These are phyloP conservation scores for Cystofilobasidium capitatum DNA, from an alignment of 768 basidiomycete genomes.

Conservation along the genomic window DNA sequence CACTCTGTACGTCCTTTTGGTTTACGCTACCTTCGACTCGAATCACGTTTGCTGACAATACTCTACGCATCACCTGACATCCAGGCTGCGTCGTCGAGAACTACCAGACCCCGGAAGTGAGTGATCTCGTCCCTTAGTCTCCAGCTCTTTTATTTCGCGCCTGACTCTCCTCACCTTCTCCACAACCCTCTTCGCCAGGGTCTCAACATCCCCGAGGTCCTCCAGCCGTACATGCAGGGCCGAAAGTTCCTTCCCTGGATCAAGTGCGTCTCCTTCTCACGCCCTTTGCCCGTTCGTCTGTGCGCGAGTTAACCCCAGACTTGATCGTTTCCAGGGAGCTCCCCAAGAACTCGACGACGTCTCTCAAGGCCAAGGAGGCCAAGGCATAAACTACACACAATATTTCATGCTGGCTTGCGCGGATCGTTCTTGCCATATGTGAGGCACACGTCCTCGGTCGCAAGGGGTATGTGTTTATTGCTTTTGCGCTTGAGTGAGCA, in stretches of 20 bases:
- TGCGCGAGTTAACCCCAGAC: neutral
- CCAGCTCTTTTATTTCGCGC: neutral
- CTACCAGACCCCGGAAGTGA: slow-evolving; percentile 86
- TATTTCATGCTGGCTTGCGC: too few species aligned
- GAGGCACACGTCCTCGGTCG: too few species aligned
- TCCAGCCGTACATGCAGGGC: slow-evolving; percentile 93
- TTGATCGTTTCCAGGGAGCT: slow-evolving; percentile 5
- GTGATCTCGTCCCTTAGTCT: slow-evolving; percentile 32
- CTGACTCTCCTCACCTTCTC: slow-evolving; percentile 2
- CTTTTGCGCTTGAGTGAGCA: too few species aligned
- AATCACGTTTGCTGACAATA: neutral
- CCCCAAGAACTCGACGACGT: slow-evolving; percentile 25
- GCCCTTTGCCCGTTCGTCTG: neutral
- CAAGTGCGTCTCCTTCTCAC: slow-evolving; percentile 41
- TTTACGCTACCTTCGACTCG: neutral
- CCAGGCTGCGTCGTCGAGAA: slow-evolving; percentile 85
- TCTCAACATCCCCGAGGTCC: slow-evolving; percentile 73
- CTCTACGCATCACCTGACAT: neutral
- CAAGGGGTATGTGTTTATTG: too few species aligned
- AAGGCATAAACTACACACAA: slow-evolving; percentile 8
- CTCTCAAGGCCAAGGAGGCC: slow-evolving; percentile 8
- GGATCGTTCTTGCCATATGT: too few species aligned
- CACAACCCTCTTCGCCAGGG: slow-evolving; percentile 49
- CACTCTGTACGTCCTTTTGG: slow-evolving; percentile 53
- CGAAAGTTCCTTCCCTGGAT: slow-evolving; percentile 72